These are phyloP conservation scores for Plasmodium gonderi DNA, from an alignment of 169 alveolate species.

Conservation along the genomic window DNA sequence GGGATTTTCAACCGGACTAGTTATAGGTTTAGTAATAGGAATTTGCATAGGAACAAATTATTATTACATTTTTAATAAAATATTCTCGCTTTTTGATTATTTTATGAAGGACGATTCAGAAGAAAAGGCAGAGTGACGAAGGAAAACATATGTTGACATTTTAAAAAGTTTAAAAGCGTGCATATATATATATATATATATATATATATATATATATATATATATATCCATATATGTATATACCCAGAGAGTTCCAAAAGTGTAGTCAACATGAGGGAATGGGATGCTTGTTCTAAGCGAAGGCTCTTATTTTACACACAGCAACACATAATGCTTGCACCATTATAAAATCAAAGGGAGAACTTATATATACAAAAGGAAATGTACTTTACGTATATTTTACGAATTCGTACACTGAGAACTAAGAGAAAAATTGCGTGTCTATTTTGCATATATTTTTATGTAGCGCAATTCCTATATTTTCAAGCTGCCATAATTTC, in stretches of 20 bases:
- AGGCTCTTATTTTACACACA: not conserved
- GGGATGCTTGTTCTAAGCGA: not conserved
- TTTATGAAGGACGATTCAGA: constrained; percentile 70
- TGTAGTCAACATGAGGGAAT: not conserved
- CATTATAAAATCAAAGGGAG: not conserved
- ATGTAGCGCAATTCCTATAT: not conserved
- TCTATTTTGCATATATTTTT: not conserved
- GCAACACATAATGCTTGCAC: not conserved
- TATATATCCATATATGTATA: not conserved
- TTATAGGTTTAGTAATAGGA: constrained; percentile 73
- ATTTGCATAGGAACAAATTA: constrained; percentile 73
- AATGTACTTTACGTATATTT: not conserved
- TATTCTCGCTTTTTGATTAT: constrained; percentile 71
- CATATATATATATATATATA: not conserved
- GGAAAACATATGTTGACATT: not conserved
- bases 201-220: too few relatives aligned
- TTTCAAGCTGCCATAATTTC: not conserved
- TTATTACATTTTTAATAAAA: constrained; percentile 71
- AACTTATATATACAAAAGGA: not conserved
- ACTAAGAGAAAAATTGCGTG: not conserved
- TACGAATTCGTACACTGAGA: not conserved
- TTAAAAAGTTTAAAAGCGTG: not conserved
- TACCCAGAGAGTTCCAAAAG: not conserved
- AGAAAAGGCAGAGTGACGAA: constrained; percentile 29
- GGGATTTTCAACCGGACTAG: constrained; percentile 76